Evolutionary conservation across 495 filamentous ascomycete genomes (phyloP).

Genomic region (Tuber aestivum): DNA sequence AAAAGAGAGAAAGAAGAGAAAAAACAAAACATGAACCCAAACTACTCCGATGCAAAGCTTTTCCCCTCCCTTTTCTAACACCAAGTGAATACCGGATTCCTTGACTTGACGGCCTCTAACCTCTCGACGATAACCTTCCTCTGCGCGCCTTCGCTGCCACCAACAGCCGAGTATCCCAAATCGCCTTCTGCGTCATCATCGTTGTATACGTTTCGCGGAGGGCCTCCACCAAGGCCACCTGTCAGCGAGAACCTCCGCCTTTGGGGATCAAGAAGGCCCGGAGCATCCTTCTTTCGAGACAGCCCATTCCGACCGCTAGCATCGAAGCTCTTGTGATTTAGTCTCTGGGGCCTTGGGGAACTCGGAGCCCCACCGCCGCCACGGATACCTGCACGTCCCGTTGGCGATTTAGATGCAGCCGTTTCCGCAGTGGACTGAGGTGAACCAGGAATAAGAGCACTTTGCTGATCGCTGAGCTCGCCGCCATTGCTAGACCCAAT

Average conservation of each 20-base stretch:
- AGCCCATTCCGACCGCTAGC: constrained; percentile 12
- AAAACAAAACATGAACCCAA: constrained; percentile 1
- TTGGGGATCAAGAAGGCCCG: constrained; percentile 26
- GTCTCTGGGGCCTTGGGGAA: constrained; percentile 23
- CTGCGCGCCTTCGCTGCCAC: constrained; percentile 82
- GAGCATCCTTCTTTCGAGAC: constrained; percentile 18
- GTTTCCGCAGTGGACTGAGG: constrained; percentile 21
- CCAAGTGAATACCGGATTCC: constrained; percentile 96
- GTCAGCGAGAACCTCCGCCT: constrained; percentile 34
- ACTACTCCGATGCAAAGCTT: constrained; percentile 6
- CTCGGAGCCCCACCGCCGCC: constrained; percentile 19
- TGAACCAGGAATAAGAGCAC: constrained; percentile 26
- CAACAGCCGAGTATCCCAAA: constrained; percentile 85
- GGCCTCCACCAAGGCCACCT: constrained; percentile 13
- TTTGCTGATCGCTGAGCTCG: constrained; percentile 29
- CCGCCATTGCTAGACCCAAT: constrained; percentile 32
- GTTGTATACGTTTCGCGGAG: constrained; percentile 43
- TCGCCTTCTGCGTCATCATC: constrained; percentile 83
- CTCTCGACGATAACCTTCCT: constrained; percentile 94
- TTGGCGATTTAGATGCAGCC: constrained; percentile 19
- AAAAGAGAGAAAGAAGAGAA: constrained; percentile 9
- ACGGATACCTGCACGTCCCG: constrained; percentile 16
- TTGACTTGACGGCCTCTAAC: constrained; percentile 87
- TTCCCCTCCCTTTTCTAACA: constrained; percentile 54
- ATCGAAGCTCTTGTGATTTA: constrained; percentile 35